These are phyloP conservation scores for Thinopyrum elongatum DNA, from an alignment of 176 grass and related monocot species.

Conservation along the genomic window DNA sequence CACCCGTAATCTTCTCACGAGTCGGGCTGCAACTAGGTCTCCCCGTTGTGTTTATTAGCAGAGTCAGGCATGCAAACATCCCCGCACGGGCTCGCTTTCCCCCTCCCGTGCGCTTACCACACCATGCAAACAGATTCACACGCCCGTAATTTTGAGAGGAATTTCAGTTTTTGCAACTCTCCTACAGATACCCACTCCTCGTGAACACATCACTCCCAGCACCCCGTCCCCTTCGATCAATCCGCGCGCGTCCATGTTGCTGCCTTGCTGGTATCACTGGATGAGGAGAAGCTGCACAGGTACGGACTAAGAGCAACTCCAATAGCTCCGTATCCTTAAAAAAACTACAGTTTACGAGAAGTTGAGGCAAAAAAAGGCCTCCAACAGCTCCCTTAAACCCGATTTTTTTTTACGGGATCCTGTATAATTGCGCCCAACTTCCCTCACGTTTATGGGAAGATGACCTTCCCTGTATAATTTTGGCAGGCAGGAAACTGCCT, in stretches of 20 bases:
- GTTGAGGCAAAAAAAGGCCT: too few relatives aligned
- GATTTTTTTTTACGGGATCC: too few relatives aligned
- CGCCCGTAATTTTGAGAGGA: neutral
- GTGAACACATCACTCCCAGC: neutral
- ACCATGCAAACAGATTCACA: neutral
- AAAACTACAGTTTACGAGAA: too few relatives aligned
- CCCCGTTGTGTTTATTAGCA: neutral
- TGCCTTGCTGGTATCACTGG: neutral
- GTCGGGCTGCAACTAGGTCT: neutral
- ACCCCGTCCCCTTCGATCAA: neutral
- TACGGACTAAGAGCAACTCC: neutral
- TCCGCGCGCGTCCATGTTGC: neutral
- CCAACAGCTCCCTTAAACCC: too few relatives aligned
- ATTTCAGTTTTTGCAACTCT: neutral
- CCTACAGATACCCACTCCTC: neutral
- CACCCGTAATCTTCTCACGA: neutral
- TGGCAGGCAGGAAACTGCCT: too few relatives aligned
- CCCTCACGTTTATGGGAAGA: too few relatives aligned
- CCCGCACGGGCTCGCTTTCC: neutral
- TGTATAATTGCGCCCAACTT: too few relatives aligned
- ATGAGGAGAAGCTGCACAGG: neutral
- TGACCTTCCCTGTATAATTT: too few relatives aligned
- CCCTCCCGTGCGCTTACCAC: too few relatives aligned
- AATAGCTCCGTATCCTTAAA: too few relatives aligned
- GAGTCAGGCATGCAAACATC: neutral